phyloP scores from a whole-genome alignment of 441 rosid genomes.

The Croton laevigatus region DNA sequence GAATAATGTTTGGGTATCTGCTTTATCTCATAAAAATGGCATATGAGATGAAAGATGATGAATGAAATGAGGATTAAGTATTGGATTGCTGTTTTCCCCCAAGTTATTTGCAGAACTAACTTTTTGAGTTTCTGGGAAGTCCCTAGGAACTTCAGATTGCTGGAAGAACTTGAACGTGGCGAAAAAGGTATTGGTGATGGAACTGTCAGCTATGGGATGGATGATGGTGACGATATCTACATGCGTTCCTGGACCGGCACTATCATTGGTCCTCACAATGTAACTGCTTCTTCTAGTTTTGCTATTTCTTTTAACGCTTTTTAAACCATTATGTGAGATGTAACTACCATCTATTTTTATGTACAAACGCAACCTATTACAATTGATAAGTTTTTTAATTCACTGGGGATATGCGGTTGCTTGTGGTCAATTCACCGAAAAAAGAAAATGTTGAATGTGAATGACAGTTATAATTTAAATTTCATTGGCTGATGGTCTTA shows the following conservation, averaged over 20 bases:
- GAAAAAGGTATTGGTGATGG: constrained; percentile 99
- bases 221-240: constrained; percentile 94
- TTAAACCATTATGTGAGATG: neutral
- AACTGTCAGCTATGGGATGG: constrained; percentile 98
- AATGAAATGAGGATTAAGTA: neutral
- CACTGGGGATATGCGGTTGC: neutral
- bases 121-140: constrained; percentile 42
- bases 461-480: neutral
- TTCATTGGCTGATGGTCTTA: neutral
- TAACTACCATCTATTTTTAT: constrained; percentile 2
- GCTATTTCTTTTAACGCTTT: neutral
- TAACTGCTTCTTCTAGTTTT: constrained; percentile 33
- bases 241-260: constrained; percentile 99
- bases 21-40: neutral
- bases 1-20: neutral
- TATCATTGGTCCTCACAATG: constrained; percentile 95
- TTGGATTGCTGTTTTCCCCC: neutral
- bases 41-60: neutral
- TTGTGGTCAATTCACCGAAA: neutral
- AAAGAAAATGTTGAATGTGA: neutral
- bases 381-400: neutral
- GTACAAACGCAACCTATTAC: neutral
- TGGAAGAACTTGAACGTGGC: constrained; percentile 98
- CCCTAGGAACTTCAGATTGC: constrained; percentile 89
- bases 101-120: constrained; percentile 3